A percentile compares a stretch with the other conserved stretches of the same genome.
phyloP scores from a whole-genome alignment of 2,329 filamentous ascomycete genomes.

The Cladophialophora psammophila region DNA sequence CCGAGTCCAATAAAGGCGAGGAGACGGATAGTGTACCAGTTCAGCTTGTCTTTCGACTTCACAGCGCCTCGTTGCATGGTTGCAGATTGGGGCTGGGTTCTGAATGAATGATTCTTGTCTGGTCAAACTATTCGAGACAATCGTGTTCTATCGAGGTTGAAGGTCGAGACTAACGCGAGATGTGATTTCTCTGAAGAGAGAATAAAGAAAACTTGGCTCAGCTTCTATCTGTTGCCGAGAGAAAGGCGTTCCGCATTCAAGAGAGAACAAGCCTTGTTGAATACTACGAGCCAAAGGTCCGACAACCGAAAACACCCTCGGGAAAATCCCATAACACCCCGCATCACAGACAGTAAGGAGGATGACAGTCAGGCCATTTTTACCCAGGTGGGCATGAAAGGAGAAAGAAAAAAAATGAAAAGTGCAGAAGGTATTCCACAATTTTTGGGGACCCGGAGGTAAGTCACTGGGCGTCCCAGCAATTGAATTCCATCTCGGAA shows the following conservation, averaged over 20 bases:
- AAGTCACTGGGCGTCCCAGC: too few species aligned
- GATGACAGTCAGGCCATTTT: not conserved
- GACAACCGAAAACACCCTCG: conserved; percentile 3
- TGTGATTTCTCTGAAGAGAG: not conserved
- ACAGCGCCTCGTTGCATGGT: not conserved
- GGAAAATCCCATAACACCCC: not conserved
- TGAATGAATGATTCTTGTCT: not conserved
- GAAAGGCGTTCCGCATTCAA: not conserved
- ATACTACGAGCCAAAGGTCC: not conserved
- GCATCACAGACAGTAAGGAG: not conserved
- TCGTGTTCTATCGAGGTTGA: not conserved
- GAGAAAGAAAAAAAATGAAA: not conserved
- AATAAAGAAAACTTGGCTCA: not conserved
- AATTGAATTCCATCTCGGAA: not conserved
- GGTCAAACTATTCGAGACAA: not conserved
- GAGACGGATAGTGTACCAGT: conserved; percentile 4
- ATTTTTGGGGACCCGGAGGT: not conserved
- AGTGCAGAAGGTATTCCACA: not conserved
- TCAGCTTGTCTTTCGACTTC: conserved; percentile 7
- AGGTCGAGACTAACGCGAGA: not conserved
- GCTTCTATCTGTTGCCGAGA: not conserved
- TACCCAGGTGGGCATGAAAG: not conserved
- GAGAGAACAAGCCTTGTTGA: not conserved
- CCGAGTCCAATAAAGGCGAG: conserved; percentile 12
- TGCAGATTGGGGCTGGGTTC: not conserved